These are phyloP conservation scores for Coniferiporia weirii DNA, from an alignment of 1,284 basidiomycete genomes.

Conservation along the genomic window DNA sequence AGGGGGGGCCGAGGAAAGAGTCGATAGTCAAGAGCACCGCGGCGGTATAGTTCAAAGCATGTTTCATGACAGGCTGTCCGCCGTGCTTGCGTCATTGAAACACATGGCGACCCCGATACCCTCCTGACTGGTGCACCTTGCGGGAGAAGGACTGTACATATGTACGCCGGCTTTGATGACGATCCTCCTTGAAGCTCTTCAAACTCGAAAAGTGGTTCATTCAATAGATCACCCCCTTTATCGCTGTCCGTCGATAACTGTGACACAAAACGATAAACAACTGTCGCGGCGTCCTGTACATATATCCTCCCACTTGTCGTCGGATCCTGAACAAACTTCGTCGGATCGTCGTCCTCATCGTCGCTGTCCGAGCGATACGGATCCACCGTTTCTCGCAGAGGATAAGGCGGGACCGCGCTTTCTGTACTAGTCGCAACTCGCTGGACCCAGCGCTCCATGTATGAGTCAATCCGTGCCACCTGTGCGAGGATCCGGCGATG, in stretches of 20 bases:
- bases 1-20: conserved; percentile 40
- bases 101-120: conserved; percentile 40
- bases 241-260: conserved; percentile 13
- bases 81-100: conserved; percentile 48
- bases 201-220: conserved; percentile 40
- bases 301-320: conserved; percentile 53
- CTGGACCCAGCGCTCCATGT: conserved; percentile 43
- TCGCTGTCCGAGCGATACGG: conserved; percentile 45
- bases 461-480: conserved; percentile 25
- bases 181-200: conserved; percentile 25
- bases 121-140: conserved; percentile 34
- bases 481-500: conserved; percentile 46
- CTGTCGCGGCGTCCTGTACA: conserved; percentile 45
- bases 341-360: conserved; percentile 32
- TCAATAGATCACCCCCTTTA: conserved; percentile 18
- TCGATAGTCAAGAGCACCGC: conserved; percentile 46
- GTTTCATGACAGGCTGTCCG: conserved; percentile 51
- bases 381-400: conserved; percentile 36
- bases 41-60: conserved; percentile 46
- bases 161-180: conserved; percentile 26
- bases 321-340: conserved; percentile 45
- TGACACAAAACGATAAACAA: conserved; percentile 48
- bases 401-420: conserved; percentile 41
- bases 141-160: conserved; percentile 48
- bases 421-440: conserved; percentile 34